Base-by-base conservation (phyloP, 106 monocot genomes). In the Alisma plantagoaquatica region DNA sequence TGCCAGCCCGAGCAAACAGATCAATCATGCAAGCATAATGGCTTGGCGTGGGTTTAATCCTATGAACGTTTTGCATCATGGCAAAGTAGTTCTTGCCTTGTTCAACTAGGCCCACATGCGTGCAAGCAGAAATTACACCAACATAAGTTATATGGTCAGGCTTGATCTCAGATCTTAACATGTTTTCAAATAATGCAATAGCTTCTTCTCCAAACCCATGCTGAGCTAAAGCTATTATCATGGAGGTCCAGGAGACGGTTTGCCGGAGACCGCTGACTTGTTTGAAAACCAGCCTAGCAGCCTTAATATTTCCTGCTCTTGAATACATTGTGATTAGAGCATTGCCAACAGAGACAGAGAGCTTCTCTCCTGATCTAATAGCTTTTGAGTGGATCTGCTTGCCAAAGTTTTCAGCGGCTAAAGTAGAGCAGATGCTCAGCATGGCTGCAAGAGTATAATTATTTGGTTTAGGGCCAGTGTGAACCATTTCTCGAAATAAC, bases 11-110 rank as follows among this genome's bases (percentile, higher is more conserved):
- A 25, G 81, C 73, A 31, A 85, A 72, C 31, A 98, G 54, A 72
- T 85, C 84, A 7, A 98, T 82, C 96, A 85, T 89, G 74, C 89
- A 89, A 0, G 96, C 70, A 31, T 98, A 89, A 72, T 89, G 96
- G 56, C 89, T 89, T 25, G 60, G 30, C n/a, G 75, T 82, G 2
- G 96, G 96, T 57, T 54, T 42, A 19, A 96, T 96, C 51, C 17
- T 74, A 49, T 98, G 76, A 51, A 45, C 46, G 22, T 24, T 64
- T 54, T 77, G 76, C 89, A 98, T 98, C 74, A 70, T 65, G 2
- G 59, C 53, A 31, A 78, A 89, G 59, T 82, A 85, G 0, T 32
- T 53, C 23, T 70, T 78, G 15, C 89, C 96, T 69, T 82, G 28
- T 46, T 82, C 70, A 7, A 98, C 78, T 53, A 98, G 45, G 3